Conservation (phyloP, 1,284 basidiomycete species). For the Ceratobasidium sp. region DNA sequence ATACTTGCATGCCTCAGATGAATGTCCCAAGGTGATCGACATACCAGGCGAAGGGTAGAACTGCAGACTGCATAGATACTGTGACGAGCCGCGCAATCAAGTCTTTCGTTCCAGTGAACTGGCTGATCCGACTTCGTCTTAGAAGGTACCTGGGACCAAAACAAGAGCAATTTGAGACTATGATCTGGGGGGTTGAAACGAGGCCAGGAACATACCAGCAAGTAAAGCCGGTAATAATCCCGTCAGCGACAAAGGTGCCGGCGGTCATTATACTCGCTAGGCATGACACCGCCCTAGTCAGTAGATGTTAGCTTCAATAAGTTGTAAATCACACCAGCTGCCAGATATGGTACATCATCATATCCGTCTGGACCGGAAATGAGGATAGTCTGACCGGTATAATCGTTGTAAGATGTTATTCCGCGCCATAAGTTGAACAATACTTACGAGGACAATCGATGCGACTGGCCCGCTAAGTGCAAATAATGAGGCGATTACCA, state of each 20-base stretch:
- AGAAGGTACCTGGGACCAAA: conserved; percentile 20
- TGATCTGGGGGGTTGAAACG: not conserved
- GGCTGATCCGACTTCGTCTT: not conserved
- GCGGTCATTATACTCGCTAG: conserved; percentile 25
- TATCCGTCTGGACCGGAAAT: not conserved
- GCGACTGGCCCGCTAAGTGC: conserved; percentile 11
- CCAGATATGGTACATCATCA: not conserved
- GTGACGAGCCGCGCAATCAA: conserved; percentile 21
- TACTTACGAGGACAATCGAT: conserved; percentile 29
- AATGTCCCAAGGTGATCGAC: not conserved
- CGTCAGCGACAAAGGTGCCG: conserved; percentile 33
- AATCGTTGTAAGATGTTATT: not conserved
- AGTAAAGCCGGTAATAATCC: conserved; percentile 27
- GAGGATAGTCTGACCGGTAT: not conserved
- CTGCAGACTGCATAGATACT: conserved; percentile 33
- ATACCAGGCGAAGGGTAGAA: conserved; percentile 33
- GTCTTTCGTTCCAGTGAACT: conserved; percentile 18
- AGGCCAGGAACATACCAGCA: conserved; percentile 8
- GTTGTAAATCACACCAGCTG: not conserved
- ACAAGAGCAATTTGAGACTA: no score
- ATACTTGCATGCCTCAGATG: not conserved
- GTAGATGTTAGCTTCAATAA: not conserved
- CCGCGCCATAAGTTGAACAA: not conserved
- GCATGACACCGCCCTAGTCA: not conserved
- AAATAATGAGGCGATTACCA: conserved; percentile 1